Conservation (phyloP, 305 asterid species). For the Plantago coronopus region DNA sequence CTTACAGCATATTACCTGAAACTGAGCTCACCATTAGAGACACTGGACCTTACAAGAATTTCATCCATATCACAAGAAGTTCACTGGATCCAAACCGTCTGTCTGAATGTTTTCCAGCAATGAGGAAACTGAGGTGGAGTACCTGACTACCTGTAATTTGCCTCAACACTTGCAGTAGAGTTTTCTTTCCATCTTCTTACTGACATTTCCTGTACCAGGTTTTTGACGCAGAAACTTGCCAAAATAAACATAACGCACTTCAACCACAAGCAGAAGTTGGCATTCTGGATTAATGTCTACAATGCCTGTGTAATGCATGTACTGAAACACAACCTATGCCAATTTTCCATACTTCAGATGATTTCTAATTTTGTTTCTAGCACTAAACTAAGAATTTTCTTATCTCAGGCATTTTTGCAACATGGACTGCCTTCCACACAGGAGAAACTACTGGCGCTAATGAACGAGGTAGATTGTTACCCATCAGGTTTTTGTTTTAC, state of each 20-base stretch:
- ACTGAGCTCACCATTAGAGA: conserved; percentile 53
- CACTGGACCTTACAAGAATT: conserved; percentile 74
- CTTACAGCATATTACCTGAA: conserved; percentile 62
- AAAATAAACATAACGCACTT: conserved; percentile 50
- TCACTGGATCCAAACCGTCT: conserved; percentile 50
- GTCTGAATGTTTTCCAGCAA: conserved; percentile 58
- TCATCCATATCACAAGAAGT: conserved; percentile 55
- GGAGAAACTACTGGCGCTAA: conserved; percentile 53
- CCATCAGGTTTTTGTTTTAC: not conserved
- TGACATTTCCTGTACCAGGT: conserved; percentile 34
- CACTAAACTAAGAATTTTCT: conserved; percentile 9
- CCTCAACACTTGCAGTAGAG: not conserved
- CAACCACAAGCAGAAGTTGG: conserved; percentile 85
- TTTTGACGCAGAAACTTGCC: conserved; percentile 64
- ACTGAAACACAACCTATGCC: conserved; percentile 34
- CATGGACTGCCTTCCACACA: conserved; percentile 68
- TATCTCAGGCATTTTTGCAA: conserved; percentile 69
- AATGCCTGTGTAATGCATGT: conserved; percentile 89
- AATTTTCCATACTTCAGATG: not conserved
- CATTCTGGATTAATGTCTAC: conserved; percentile 87
- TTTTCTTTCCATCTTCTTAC: not conserved
- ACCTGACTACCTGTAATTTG: conserved; percentile 21
- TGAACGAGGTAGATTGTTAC: conserved; percentile 54
- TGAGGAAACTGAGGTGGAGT: conserved; percentile 67
- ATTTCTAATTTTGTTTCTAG: not conserved